These are phyloP conservation scores for Candida succiphila DNA, from an alignment of 805 yeast species.

Conservation along the genomic window DNA sequence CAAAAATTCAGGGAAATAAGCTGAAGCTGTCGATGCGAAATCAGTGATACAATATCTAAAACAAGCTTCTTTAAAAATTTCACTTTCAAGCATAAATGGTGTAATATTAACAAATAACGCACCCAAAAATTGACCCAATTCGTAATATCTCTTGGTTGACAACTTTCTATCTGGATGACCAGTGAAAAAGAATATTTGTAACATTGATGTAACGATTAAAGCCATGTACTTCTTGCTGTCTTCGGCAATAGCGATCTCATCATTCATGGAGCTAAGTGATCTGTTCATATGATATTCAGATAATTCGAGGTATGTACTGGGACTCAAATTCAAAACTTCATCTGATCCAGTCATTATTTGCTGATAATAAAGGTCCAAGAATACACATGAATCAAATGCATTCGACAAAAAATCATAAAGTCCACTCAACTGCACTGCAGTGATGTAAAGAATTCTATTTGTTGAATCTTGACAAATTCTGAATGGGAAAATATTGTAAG, in stretches of 20 bases:
- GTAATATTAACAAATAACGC: constrained; percentile 10
- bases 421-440: constrained; percentile 4
- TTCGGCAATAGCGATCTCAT: constrained; percentile 9
- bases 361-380: constrained; percentile 13
- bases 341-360: constrained; percentile 11
- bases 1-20: constrained; percentile 15
- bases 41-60: constrained; percentile 13
- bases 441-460: constrained; percentile 6
- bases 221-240: constrained; percentile 9
- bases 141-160: constrained; percentile 10
- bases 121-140: constrained; percentile 11
- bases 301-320: constrained; percentile 8
- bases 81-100: constrained; percentile 3
- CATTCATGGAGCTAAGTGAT: constrained; percentile 11
- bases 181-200: constrained; percentile 13
- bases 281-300: constrained; percentile 14
- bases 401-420: constrained; percentile 12
- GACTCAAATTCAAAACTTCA: constrained; percentile 9
- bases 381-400: constrained; percentile 10
- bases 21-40: constrained; percentile 8
- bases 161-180: constrained; percentile 10
- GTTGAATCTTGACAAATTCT: constrained; percentile 9
- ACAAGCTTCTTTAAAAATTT: constrained; percentile 10
- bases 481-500: constrained; percentile 10
- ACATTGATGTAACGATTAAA: constrained; percentile 8